Conservation (phyloP, 768 basidiomycete genomes). For the Gautieria morchelliformis region DNA sequence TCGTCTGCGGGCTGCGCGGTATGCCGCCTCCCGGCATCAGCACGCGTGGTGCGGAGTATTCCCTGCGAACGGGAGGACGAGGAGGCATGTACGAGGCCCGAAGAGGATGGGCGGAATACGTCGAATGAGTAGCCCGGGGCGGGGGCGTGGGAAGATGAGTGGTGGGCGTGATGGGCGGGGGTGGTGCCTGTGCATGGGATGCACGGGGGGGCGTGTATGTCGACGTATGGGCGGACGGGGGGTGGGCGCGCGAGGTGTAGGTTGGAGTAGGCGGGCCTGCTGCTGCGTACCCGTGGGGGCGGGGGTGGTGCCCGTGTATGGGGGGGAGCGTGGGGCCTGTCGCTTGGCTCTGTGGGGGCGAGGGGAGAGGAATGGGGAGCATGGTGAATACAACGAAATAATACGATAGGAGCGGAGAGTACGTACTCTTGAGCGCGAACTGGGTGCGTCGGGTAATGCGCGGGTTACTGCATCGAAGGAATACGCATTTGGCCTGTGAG, state of each 20-base stretch:
- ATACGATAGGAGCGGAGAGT: no score
- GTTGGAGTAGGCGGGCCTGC: not conserved
- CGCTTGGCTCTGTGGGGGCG: not conserved
- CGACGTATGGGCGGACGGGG: not conserved
- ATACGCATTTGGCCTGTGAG: not conserved
- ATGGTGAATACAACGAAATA: no score
- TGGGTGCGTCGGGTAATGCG: not conserved
- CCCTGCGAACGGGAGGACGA: constrained; percentile 4
- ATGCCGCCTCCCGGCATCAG: not conserved
- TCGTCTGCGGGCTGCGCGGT: not conserved
- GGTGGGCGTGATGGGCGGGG: not conserved
- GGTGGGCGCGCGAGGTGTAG: not conserved
- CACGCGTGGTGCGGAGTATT: constrained; percentile 1
- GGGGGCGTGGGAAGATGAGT: not conserved
- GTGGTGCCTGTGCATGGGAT: not conserved
- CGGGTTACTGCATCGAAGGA: constrained; percentile 1
- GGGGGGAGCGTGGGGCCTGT: constrained; percentile 4
- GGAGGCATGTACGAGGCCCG: constrained; percentile 1
- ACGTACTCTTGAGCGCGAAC: not conserved
- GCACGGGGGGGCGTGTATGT: not conserved
- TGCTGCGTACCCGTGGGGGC: not conserved
- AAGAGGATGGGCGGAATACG: constrained; percentile 1
- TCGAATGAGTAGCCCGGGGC: constrained; percentile 1
- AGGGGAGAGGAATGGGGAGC: not conserved
- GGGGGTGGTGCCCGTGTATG: not conserved